These are phyloP conservation scores for Tilletiopsis washingtonensis DNA, from an alignment of 1,284 basidiomycete genomes.

Conservation along the genomic window DNA sequence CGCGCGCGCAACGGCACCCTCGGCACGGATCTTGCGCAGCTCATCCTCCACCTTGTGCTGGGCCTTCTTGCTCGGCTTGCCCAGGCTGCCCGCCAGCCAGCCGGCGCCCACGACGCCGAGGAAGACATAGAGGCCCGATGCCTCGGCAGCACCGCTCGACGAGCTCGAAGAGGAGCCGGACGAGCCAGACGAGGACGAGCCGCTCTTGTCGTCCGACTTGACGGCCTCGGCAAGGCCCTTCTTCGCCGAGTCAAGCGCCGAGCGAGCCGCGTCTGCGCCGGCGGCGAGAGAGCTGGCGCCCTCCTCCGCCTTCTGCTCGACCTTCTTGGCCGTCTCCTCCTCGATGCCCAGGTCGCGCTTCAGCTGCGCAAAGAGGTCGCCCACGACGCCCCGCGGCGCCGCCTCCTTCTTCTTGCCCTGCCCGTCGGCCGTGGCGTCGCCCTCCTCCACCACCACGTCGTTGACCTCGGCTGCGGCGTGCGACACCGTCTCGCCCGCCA, in stretches of 20 bases:
- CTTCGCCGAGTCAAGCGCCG: no score
- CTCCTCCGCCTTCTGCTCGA: background rate
- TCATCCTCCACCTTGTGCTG: background rate
- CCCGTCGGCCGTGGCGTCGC: background rate
- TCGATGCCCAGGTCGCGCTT: background rate
- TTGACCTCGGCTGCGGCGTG: background rate
- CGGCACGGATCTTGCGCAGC: background rate
- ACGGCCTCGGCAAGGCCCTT: background rate
- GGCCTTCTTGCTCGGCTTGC: constrained; percentile 23
- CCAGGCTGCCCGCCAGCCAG: constrained; percentile 52
- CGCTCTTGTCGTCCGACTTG: background rate
- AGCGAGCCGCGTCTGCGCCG: background rate
- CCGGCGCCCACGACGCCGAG: constrained; percentile 55
- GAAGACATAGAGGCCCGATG: constrained; percentile 53
- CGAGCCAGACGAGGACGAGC: background rate
- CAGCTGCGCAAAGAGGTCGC: background rate
- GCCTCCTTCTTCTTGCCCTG: background rate
- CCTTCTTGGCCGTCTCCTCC: background rate
- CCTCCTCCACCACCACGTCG: background rate
- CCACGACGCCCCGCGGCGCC: no score
- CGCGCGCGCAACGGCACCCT: background rate
- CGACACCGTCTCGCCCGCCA: constrained; percentile 1
- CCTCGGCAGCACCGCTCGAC: background rate
- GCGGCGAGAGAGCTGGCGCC: background rate
- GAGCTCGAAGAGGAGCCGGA: background rate